Conservation (phyloP, 495 filamentous ascomycete genomes). For the Daldinia bambusicola region DNA sequence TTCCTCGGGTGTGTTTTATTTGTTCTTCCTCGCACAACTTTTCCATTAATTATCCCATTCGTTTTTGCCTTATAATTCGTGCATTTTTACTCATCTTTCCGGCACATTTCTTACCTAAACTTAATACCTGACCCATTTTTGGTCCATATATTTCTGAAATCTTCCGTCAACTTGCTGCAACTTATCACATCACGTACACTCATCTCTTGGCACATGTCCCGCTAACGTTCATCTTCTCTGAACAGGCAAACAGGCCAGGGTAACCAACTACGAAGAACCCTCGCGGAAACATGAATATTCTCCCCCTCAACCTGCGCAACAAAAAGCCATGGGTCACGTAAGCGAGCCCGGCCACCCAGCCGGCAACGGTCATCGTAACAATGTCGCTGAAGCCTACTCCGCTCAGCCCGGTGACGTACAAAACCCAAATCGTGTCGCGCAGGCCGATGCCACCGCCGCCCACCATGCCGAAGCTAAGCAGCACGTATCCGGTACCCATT, state of each 20-base stretch:
- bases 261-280: constrained; percentile 67
- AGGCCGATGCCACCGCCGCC: constrained; percentile 69
- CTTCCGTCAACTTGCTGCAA: neutral
- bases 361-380: constrained; percentile 54
- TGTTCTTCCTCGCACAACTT: constrained; percentile 9
- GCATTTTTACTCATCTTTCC: neutral
- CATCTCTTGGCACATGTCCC: constrained; percentile 26
- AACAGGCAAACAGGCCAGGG: constrained; percentile 84
- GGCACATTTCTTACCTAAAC: constrained; percentile 3
- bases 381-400: constrained; percentile 63
- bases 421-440: constrained; percentile 68
- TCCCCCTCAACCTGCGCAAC: constrained; percentile 59
- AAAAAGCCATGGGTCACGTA: constrained; percentile 58
- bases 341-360: constrained; percentile 59
- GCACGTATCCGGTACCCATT: constrained; percentile 33
- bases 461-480: constrained; percentile 58
- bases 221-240: constrained; percentile 47
- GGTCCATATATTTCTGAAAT: neutral
- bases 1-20: constrained; percentile 23
- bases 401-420: constrained; percentile 65
- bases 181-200: constrained; percentile 9
- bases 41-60: constrained; percentile 4
- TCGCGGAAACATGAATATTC: constrained; percentile 65
- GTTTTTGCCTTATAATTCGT: neutral
- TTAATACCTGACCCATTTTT: neutral